Evolutionary conservation across 2,329 filamentous ascomycete species (phyloP).

Genomic region (Thielaviopsis ethacetica): DNA sequence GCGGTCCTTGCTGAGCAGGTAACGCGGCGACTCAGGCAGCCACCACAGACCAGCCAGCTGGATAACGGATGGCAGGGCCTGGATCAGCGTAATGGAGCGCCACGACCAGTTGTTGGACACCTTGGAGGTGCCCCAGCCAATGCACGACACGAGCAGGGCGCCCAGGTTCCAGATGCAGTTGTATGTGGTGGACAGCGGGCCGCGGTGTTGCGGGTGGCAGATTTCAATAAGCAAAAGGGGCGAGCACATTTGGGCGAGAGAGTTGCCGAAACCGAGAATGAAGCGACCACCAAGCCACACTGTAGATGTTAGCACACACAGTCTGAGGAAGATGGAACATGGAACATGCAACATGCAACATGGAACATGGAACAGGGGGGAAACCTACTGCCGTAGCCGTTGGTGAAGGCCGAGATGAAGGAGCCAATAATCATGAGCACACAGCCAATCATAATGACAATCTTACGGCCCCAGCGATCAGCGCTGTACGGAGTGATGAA

Average conservation of each 20-base stretch:
- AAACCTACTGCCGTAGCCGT: slow-evolving; percentile 26
- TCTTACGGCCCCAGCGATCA: slow-evolving; percentile 26
- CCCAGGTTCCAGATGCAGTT: slow-evolving; percentile 53
- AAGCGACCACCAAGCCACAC: slow-evolving; percentile 26
- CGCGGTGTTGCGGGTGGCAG: slow-evolving; percentile 52
- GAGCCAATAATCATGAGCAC: slow-evolving; percentile 30
- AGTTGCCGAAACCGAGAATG: slow-evolving; percentile 48
- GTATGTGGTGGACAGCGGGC: slow-evolving; percentile 47
- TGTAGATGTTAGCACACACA: background rate
- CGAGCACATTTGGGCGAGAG: slow-evolving; percentile 45
- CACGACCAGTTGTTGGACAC: slow-evolving; percentile 48
- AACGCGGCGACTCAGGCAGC: slow-evolving; percentile 2
- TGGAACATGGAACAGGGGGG: too few relatives aligned
- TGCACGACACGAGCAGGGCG: slow-evolving; percentile 39
- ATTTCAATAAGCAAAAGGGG: slow-evolving; percentile 50
- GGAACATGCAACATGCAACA: too few relatives aligned
- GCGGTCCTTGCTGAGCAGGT: background rate
- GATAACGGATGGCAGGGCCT: slow-evolving; percentile 42
- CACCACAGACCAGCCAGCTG: slow-evolving; percentile 22
- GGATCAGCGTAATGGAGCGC: slow-evolving; percentile 49
- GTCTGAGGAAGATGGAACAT: too few relatives aligned
- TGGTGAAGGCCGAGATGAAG: slow-evolving; percentile 26
- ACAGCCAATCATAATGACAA: slow-evolving; percentile 27
- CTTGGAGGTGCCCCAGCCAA: slow-evolving; percentile 45
- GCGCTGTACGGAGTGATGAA: slow-evolving; percentile 30